A percentile compares a stretch with the other conserved stretches of the same genome.
Evolutionary conservation across 768 basidiomycete genomes (phyloP).

Genomic region (Amanita pallidorosea): DNA sequence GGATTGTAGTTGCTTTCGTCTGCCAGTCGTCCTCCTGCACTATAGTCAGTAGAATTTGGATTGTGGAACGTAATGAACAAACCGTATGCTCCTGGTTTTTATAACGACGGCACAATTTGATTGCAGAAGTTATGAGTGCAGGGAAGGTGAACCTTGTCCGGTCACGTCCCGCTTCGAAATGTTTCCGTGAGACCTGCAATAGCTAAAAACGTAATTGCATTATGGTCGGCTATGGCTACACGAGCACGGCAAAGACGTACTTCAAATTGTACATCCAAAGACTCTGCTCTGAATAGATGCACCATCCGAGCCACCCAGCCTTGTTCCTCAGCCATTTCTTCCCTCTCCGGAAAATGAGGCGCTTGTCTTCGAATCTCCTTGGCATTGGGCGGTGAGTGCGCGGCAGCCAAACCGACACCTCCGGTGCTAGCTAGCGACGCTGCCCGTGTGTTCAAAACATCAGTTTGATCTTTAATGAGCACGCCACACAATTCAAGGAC

Average conservation of each 20-base stretch:
- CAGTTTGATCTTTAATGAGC: constrained; percentile 76
- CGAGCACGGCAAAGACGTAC: constrained; percentile 28
- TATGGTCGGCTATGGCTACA: background rate
- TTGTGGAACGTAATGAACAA: constrained; percentile 11
- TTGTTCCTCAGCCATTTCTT: constrained; percentile 96
- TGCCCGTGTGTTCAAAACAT: constrained; percentile 17
- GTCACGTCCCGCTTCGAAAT: constrained; percentile 88
- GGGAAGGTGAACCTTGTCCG: constrained; percentile 97
- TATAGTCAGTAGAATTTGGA: background rate
- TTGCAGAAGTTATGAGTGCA: constrained; percentile 85
- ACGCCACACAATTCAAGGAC: constrained; percentile 90
- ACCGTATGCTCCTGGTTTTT: constrained; percentile 72
- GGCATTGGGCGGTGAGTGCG: constrained; percentile 22
- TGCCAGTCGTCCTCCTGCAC: constrained; percentile 79
- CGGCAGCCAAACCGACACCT: constrained; percentile 8
- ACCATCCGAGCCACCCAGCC: constrained; percentile 99
- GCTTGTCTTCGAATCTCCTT: constrained; percentile 47
- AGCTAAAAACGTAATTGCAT: constrained; percentile 36
- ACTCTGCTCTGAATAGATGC: constrained; percentile 85
- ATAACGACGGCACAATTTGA: constrained; percentile 88
- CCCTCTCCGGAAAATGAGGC: constrained; percentile 56
- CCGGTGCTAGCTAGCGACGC: background rate
- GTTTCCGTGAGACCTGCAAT: constrained; percentile 80
- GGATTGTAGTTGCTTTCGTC: constrained; percentile 72
- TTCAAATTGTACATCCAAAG: constrained; percentile 83